These are phyloP conservation scores for Barbarea vulgaris DNA, from an alignment of 345 rosid genomes.

Conservation along the genomic window DNA sequence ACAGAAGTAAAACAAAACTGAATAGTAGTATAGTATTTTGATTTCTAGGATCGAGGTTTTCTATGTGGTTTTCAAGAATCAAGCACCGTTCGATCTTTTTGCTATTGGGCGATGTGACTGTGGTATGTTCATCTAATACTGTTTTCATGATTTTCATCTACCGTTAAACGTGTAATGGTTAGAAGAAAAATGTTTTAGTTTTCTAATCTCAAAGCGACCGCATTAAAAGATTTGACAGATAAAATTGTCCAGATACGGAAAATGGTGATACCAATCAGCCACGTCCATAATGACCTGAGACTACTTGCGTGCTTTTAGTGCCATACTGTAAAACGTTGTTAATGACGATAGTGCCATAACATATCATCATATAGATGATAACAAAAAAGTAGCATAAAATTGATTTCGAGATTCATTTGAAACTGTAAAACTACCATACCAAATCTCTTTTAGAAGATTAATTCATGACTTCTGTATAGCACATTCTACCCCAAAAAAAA, in stretches of 20 bases:
- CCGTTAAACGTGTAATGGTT: background rate
- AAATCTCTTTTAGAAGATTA: background rate
- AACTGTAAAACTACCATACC: background rate
- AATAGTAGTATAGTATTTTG: background rate
- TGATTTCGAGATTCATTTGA: background rate
- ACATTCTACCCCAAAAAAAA: background rate
- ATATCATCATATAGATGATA: background rate
- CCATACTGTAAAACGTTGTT: background rate
- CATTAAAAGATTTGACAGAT: conserved; percentile 5
- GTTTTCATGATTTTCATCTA: background rate
- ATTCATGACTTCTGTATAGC: background rate
- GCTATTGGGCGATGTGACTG: conserved; percentile 26
- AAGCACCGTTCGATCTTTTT: conserved; percentile 33
- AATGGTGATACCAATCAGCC: background rate
- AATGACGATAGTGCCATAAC: background rate
- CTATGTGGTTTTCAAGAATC: background rate
- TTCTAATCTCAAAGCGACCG: background rate
- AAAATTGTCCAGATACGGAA: background rate
- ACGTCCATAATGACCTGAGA: background rate
- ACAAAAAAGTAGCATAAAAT: background rate
- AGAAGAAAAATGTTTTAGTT: background rate
- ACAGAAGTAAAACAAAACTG: background rate
- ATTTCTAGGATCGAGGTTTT: conserved; percentile 28
- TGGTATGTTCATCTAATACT: background rate
- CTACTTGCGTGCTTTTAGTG: background rate